Evolutionary conservation across 108 stramenopile species (phyloP).

Genomic region (Cyclotella sp.): DNA sequence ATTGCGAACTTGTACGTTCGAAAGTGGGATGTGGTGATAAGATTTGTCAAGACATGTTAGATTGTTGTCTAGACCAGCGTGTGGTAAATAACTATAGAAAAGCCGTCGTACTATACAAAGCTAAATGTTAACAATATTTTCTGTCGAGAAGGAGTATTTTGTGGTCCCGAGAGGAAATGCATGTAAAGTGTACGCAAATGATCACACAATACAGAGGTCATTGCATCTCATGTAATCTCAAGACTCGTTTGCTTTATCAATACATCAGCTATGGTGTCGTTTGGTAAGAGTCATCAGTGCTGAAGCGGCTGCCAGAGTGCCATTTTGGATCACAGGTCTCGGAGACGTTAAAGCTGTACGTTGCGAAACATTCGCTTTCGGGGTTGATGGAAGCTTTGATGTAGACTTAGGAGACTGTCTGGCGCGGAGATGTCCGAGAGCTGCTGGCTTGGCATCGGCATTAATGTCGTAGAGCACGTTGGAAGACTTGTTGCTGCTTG

Average conservation of each 20-base stretch:
- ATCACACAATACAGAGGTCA: too few species aligned
- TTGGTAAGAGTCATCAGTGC: constrained; percentile 12
- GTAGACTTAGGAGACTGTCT: background rate
- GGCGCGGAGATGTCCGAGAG: background rate
- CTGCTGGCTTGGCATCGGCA: background rate
- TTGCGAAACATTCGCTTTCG: background rate
- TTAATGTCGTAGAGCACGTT: background rate
- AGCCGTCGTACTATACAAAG: too few species aligned
- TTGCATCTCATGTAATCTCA: background rate
- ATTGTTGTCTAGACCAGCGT: too few species aligned
- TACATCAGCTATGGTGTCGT: background rate
- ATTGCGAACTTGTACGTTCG: too few species aligned
- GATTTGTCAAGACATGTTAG: too few species aligned
- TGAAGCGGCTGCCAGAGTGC: constrained; percentile 27
- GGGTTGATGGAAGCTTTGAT: constrained; percentile 8
- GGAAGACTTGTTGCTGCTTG: background rate
- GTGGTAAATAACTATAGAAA: too few species aligned
- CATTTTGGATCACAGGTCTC: constrained; percentile 28
- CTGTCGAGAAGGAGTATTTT: too few species aligned
- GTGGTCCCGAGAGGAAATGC: too few species aligned
- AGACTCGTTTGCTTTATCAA: background rate
- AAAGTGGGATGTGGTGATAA: too few species aligned
- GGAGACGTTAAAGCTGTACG: constrained; percentile 5
- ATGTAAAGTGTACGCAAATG: too few species aligned
- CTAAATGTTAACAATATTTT: too few species aligned